Evolutionary conservation across 352 stramenopile genomes (phyloP).

Genomic region (Phytophthora quininea): DNA sequence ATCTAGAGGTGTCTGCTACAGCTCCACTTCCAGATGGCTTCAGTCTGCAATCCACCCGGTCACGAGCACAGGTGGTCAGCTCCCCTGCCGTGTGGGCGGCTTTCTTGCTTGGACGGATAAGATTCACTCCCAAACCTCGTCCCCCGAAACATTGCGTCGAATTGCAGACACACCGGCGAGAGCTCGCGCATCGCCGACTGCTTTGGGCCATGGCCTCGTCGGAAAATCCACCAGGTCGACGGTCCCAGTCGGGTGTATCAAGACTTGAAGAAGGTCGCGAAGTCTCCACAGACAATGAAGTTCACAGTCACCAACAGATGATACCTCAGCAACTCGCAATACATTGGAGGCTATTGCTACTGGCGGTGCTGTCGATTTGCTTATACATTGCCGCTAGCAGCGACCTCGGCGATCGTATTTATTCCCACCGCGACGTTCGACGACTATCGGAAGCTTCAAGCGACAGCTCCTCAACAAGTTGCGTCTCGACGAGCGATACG

Average conservation of each 20-base stretch:
- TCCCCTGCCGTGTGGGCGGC: not conserved
- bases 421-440: conserved; percentile 16
- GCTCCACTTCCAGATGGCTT: not conserved
- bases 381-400: not conserved
- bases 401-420: conserved; percentile 13
- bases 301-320: not conserved
- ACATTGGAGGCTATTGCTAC: not conserved
- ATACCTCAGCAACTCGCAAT: too few relatives aligned
- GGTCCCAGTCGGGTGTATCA: not conserved
- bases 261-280: conserved; percentile 16
- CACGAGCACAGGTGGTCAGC: not conserved
- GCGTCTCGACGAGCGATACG: conserved; percentile 46
- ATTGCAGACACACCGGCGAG: too few relatives aligned
- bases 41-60: not conserved
- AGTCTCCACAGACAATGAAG: not conserved
- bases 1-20: too few relatives aligned
- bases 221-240: conserved; percentile 5
- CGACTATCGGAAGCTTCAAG: conserved; percentile 14
- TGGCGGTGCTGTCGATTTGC: conserved; percentile 5
- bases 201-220: not conserved
- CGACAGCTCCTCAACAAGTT: conserved; percentile 16
- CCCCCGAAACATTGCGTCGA: too few relatives aligned
- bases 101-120: conserved; percentile 21
- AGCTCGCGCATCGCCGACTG: too few relatives aligned
- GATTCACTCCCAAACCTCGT: conserved; percentile 6